Evolutionary conservation across 1,284 basidiomycete genomes (phyloP), one percentile per base, ranked within the genome.

Genomic region (Moesziomyces aphidis): DNA sequence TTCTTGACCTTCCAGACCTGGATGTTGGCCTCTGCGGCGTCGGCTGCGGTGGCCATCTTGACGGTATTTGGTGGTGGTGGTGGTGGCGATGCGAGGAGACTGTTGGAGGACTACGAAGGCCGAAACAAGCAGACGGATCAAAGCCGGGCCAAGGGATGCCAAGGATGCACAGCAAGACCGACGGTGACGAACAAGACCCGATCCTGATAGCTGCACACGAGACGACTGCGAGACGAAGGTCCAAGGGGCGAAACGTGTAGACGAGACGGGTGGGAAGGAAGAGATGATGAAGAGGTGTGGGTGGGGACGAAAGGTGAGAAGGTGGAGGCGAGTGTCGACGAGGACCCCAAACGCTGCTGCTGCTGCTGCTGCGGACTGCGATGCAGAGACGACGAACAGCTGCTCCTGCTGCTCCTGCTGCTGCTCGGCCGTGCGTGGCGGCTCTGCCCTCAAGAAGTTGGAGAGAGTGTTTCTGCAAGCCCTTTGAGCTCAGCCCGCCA

Each of bases 1-100:
- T 97, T 98, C 89, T 97, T 95, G 87, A 97, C 92, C 88, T 97
- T 96, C 96, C 89, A 89, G 74, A 89, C 86, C 84, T 88, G 73
- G 55, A 75, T 75, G 59, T 75, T 75, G 63, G 68, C 73, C 58
- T 75, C 73, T 19, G 70, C 70, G 53, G 70, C 52, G n/a, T 66
- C 69, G 50, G 46, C 60, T 70, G 72, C 59, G 66, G 28, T 63
- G 19, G 67, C 59, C 72, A 74, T 74, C 4, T 19, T 60, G 52
- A 23, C 44, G 46, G 21, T 34, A 26, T 23, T 42, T 22, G 39
- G 19, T 9, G 48, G 34, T 4, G n/a, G n/a, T n/a, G 46, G 31
- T 22, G 39, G 19, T 9, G 48, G 34, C 2, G n/a, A 23, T n/a
- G 46, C 36, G 31, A 34, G 13, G 31, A 34, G 11, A 13, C 31